phyloP scores from a whole-genome alignment of 2,329 filamentous ascomycete genomes.

The Rutstroemia sp. region DNA sequence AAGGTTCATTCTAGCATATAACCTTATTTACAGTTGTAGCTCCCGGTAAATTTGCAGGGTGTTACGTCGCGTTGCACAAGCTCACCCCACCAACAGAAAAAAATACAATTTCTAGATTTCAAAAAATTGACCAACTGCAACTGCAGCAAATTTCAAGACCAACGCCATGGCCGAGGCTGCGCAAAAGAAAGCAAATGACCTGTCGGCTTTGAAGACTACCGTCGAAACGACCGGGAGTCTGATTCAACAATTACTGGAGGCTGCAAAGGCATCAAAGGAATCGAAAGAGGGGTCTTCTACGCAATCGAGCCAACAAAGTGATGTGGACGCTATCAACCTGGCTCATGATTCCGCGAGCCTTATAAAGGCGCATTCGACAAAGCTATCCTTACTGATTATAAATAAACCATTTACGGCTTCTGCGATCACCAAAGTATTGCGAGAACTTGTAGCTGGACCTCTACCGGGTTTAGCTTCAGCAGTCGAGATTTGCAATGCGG shows the following conservation, averaged over 20 bases:
- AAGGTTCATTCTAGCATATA: no score
- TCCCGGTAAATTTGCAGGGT: not conserved
- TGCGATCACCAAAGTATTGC: conserved; percentile 63
- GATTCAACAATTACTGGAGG: conserved; percentile 22
- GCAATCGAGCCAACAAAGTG: conserved; percentile 6
- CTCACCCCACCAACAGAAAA: conserved; percentile 6
- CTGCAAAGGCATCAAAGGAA: conserved; percentile 1
- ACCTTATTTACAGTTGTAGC: no score
- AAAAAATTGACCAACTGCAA: not conserved
- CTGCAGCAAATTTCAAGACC: not conserved
- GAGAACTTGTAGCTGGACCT: conserved; percentile 64
- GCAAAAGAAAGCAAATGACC: conserved; percentile 14
- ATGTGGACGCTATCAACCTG: conserved; percentile 54
- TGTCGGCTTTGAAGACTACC: conserved; percentile 19
- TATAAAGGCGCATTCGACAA: conserved; percentile 77
- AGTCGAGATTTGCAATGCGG: conserved; percentile 55
- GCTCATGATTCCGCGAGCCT: conserved; percentile 65
- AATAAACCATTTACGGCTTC: conserved; percentile 80
- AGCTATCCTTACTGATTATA: conserved; percentile 78
- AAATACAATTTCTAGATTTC: conserved; percentile 6
- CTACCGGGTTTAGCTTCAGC: conserved; percentile 68
- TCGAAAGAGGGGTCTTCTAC: conserved; percentile 5
- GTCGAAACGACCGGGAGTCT: conserved; percentile 19
- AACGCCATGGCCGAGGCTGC: conserved; percentile 11
- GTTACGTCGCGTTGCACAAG: conserved; percentile 6